phyloP scores from a whole-genome alignment of 805 yeast genomes.

The Kodamaea leandrae region DNA sequence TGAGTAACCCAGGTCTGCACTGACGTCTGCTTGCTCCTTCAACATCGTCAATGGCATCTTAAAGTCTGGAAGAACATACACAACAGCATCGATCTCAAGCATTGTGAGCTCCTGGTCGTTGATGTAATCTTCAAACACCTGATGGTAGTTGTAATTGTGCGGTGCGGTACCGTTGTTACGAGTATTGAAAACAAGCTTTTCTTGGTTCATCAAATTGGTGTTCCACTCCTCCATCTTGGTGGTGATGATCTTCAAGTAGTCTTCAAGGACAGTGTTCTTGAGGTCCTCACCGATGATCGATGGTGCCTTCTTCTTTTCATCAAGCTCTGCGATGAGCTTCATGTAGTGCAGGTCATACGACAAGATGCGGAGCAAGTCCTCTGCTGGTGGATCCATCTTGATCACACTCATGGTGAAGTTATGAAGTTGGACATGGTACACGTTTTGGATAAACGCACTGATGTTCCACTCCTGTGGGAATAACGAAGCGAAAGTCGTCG shows the following conservation, averaged over 20 bases:
- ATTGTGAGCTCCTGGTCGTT: constrained; percentile 30
- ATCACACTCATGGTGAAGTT: constrained; percentile 61
- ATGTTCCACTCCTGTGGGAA: constrained; percentile 79
- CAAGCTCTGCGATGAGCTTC: constrained; percentile 30
- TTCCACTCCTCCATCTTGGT: constrained; percentile 86
- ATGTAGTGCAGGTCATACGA: constrained; percentile 71
- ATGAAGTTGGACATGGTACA: constrained; percentile 68
- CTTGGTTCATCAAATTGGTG: constrained; percentile 61
- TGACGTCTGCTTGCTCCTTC: constrained; percentile 86
- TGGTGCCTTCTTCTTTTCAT: constrained; percentile 41
- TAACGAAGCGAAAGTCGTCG: constrained; percentile 52
- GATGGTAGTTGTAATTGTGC: constrained; percentile 58
- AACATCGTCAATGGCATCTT: constrained; percentile 77
- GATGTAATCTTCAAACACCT: constrained; percentile 39
- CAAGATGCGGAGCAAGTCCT: constrained; percentile 66
- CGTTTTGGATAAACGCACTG: constrained; percentile 54
- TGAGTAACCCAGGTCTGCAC: constrained; percentile 81
- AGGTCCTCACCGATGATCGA: constrained; percentile 69
- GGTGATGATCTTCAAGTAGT: constrained; percentile 70
- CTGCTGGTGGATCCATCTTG: constrained; percentile 75
- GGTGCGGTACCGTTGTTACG: constrained; percentile 69
- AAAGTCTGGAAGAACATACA: constrained; percentile 69
- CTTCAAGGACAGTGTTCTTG: constrained; percentile 70
- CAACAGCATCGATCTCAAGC: constrained; percentile 42
- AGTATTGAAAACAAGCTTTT: constrained; percentile 57